Percentiles rank a stretch among this genome's conserved stretches.
Evolutionary conservation across 2,329 filamentous ascomycete species (phyloP).

Genomic region (Lachnellula hyalina): DNA sequence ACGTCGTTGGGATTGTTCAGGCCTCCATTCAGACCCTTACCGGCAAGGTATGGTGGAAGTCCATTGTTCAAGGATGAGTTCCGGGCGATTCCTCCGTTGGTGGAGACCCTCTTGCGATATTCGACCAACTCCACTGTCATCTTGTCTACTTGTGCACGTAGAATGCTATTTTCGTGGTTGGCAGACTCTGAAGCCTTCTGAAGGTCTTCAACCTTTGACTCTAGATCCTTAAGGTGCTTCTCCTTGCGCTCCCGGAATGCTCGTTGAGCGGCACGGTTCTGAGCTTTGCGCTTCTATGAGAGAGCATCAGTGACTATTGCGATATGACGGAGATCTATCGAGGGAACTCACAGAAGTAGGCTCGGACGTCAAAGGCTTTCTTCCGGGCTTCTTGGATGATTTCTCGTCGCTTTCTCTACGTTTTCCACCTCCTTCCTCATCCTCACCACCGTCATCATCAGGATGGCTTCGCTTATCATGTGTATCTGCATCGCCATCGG

Average conservation of each 20-base stretch:
- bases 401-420: slow-evolving; percentile 75
- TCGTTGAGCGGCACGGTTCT: slow-evolving; percentile 87
- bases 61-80: slow-evolving; percentile 17
- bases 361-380: slow-evolving; percentile 92
- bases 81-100: slow-evolving; percentile 35
- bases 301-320: slow-evolving; percentile 16
- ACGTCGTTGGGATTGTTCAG: slow-evolving; percentile 62
- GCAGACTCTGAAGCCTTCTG: slow-evolving; percentile 79
- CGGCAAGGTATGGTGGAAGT: slow-evolving; percentile 31
- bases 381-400: slow-evolving; percentile 87
- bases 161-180: slow-evolving; percentile 76
- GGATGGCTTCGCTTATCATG: slow-evolving; percentile 69
- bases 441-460: slow-evolving; percentile 60
- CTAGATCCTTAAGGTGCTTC: slow-evolving; percentile 79
- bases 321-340: slow-evolving; percentile 24
- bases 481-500: slow-evolving; percentile 42
- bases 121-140: slow-evolving; percentile 80
- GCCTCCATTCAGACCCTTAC: slow-evolving; percentile 41
- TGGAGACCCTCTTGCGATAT: slow-evolving; percentile 79
- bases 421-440: slow-evolving; percentile 61
- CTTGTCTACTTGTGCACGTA: slow-evolving; percentile 84
- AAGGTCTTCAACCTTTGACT: slow-evolving; percentile 69
- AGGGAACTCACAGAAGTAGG: slow-evolving; percentile 77
- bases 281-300: slow-evolving; percentile 83
- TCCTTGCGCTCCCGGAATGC: slow-evolving; percentile 95